Evolutionary conservation across 805 yeast species (phyloP), one percentile per base, ranked within the genome.

Genomic region (Cyberlindnera petersonii): DNA sequence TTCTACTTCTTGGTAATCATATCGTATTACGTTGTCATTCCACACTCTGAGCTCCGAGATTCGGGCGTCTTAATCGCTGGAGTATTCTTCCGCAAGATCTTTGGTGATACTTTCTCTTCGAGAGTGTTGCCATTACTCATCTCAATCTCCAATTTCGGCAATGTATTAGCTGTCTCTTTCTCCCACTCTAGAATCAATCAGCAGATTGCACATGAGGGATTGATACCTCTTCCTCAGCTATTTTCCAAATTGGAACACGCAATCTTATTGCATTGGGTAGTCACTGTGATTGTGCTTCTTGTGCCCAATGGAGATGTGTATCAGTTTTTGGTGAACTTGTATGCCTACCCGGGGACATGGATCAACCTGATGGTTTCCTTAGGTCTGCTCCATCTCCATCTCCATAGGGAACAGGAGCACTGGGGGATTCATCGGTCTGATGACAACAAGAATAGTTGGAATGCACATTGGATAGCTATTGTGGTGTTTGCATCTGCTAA

Each of bases 41-140:
- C 72, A 22, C 63, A 66, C 32, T 64, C 67, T 4, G 73, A 69
- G 46, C 64, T 77, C 38, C 55, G 64, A 33, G 60, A 68, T 22
- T 72, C 82, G 5, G 86, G 86, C 0, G 82, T 75, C 3, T 60
- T 79, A 20, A 74, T 79, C 9, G 85, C 86, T 0, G 86, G 84
- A 9, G 64, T 73, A 4, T 79, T 74, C 57, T 76, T 79, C 62
- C 63, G 68, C 36, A 72, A 71, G 48, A 65, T 79, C 10, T 77
- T 79, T 58, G 84, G 83, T 5, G 72, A 72, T 40, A 66, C 74
- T 8, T 55, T 72, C 14, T 73, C 79, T 0, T 64, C 68, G 4
- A 57, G 72, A 9, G 47, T 76, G 0, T 60, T 79, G 24, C 84
- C 85, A 1, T 55, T 78, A 9, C 59, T 76, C 16, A 77, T 79